Evolutionary conservation across 139 green algal species (phyloP).

Genomic region (Tetradesmus obliquus): DNA sequence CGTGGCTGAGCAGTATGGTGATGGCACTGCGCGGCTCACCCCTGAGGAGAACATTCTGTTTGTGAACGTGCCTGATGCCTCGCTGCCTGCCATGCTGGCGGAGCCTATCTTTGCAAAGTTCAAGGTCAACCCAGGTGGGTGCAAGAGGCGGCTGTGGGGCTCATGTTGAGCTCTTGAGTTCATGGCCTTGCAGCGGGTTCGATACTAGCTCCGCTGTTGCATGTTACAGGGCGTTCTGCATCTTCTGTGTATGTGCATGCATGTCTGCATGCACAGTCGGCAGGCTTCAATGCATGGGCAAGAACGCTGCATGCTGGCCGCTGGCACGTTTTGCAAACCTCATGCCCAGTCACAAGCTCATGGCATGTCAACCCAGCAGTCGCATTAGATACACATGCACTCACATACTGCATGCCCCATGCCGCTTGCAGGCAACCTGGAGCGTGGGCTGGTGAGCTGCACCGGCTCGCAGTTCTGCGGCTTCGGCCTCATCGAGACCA

Average conservation of each 20-base stretch:
- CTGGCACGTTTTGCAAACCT: no score
- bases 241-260: background rate
- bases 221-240: background rate
- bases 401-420: no score
- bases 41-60: slow-evolving; percentile 98
- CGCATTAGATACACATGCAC: background rate
- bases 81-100: slow-evolving; percentile 84
- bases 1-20: slow-evolving; percentile 82
- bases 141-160: background rate
- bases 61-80: slow-evolving; percentile 87
- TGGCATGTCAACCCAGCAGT: background rate
- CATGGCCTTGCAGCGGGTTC: background rate
- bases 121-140: slow-evolving; percentile 63
- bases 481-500: slow-evolving; percentile 97
- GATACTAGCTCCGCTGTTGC: background rate
- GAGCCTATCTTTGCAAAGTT: slow-evolving; percentile 91
- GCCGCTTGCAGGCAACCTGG: slow-evolving; percentile 51
- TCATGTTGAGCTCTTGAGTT: background rate
- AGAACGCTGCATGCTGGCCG: no score
- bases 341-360: no score
- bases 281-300: no score
- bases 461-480: slow-evolving; percentile 98
- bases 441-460: slow-evolving; percentile 84
- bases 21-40: slow-evolving; percentile 91
- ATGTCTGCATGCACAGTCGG: no score